Evolutionary conservation across 2,329 filamentous ascomycete species (phyloP).

Genomic region (Epichloe bromicola): DNA sequence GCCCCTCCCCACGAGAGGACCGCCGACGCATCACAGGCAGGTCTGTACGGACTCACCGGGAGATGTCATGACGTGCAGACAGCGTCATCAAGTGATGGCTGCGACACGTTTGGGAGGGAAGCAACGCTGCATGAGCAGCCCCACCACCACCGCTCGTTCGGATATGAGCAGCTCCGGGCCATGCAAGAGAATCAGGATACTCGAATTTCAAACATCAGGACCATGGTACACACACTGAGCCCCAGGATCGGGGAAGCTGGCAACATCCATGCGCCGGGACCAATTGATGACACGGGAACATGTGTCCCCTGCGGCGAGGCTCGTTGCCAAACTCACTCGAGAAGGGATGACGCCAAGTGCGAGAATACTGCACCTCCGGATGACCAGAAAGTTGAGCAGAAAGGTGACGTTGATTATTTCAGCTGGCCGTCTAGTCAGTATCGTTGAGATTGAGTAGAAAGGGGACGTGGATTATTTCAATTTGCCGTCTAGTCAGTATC

Average conservation of each 20-base stretch:
- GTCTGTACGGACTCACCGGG: neutral
- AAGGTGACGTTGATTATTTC: too few relatives aligned
- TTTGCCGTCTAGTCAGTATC: too few relatives aligned
- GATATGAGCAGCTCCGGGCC: neutral
- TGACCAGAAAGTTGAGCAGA: too few relatives aligned
- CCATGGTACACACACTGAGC: neutral
- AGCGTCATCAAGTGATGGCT: neutral
- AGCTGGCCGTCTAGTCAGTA: too few relatives aligned
- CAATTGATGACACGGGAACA: neutral
- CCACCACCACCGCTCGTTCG: neutral
- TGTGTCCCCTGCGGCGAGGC: too few relatives aligned
- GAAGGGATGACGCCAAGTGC: too few relatives aligned
- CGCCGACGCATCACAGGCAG: neutral
- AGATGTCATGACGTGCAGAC: neutral
- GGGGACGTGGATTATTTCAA: too few relatives aligned
- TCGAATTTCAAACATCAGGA: neutral
- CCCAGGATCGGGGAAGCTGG: neutral
- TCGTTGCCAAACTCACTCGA: too few relatives aligned
- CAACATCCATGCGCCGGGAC: neutral
- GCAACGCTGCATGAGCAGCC: neutral
- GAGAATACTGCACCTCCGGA: too few relatives aligned
- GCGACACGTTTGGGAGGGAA: neutral
- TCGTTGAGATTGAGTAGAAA: too few relatives aligned
- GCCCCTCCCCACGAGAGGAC: neutral
- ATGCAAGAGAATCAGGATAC: neutral